Evolutionary conservation across 2,329 filamentous ascomycete genomes (phyloP).

Genomic region (Septoria petroselini): DNA sequence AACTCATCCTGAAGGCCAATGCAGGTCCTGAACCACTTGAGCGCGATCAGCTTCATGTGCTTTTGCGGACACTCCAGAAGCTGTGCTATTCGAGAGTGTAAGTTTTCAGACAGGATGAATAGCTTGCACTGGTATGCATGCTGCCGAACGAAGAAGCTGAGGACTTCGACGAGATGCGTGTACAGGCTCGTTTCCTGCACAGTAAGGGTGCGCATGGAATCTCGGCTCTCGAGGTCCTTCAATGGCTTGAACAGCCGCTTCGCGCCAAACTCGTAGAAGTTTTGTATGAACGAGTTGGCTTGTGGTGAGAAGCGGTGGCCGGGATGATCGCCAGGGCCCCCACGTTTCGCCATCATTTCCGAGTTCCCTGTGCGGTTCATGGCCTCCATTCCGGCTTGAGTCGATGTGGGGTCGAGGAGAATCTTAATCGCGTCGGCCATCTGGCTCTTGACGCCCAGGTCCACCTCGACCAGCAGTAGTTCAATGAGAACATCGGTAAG

Average conservation of each 20-base stretch:
- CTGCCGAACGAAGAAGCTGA: conserved; percentile 90
- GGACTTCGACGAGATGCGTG: conserved; percentile 84
- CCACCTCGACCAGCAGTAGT: conserved; percentile 82
- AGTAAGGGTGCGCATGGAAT: conserved; percentile 55
- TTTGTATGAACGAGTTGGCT: conserved; percentile 78
- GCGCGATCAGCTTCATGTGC: conserved; percentile 82
- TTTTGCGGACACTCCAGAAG: conserved; percentile 82
- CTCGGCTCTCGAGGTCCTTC: conserved; percentile 68
- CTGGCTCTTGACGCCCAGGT: conserved; percentile 91
- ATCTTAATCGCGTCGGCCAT: conserved; percentile 95
- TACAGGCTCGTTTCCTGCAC: conserved; percentile 88
- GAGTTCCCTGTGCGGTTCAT: conserved; percentile 57
- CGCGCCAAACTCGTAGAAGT: conserved; percentile 86
- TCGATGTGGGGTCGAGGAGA: conserved; percentile 70
- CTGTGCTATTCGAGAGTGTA: conserved; percentile 76
- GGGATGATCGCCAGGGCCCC: conserved; percentile 22
- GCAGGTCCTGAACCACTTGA: conserved; percentile 90
- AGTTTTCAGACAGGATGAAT: conserved; percentile 76
- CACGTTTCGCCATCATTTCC: conserved; percentile 64
- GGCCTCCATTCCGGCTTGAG: conserved; percentile 58
- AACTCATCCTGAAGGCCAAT: conserved; percentile 85
- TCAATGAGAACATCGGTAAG: conserved; percentile 92
- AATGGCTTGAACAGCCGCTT: conserved; percentile 82
- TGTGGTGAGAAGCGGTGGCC: conserved; percentile 51
- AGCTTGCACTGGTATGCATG: conserved; percentile 83